Base-by-base conservation (phyloP, 1,284 basidiomycete genomes). In the Paramarasmius palmivorus region DNA sequence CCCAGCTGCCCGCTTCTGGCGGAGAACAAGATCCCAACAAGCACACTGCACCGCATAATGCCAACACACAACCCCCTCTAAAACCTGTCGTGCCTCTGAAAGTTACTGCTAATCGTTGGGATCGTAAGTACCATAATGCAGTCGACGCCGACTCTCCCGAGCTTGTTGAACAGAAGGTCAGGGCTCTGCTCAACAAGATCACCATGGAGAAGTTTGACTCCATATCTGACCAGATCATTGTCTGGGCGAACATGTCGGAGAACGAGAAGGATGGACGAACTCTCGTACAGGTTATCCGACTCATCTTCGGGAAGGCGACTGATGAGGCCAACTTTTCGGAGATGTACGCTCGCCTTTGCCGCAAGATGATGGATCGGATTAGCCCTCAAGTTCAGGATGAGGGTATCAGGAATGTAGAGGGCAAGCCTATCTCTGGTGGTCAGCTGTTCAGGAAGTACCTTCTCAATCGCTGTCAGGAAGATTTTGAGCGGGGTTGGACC, bases 171-270 rank as follows among this genome's bases (percentile, higher is more conserved):
- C 88, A 94, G 57, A 98, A 97, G 76, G 95, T 98, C 77, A 95
- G 93, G 74, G 78, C 77, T 50, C 73, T 98, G 57, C 88, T 99
- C 65, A 98, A 98, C 84, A 98, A 96, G 77, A 84, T 98, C 47
- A 96, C 95, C 1, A 89, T 95, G 82, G 94, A 98, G 77, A 93
- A 92, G 68, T 98, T 98, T 78, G 93, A 96, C 63, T 90, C 91
- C 6, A 97, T 98, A 65, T 95, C 91, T 5, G 83, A 89, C 64
- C 93, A 97, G 72, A 94, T 98, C 66, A 89, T 98, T 59, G 75
- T 82, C 17, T 98, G 92, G 92, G 95, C 94, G 41, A 97, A 98
- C 83, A 93, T 87, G 76, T 94, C 92, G 6, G 86, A 89, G 72
- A 82, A 88, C 61, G 95, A 99, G 80, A 92, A 84, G 67, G 93